A percentile compares a stretch with the other conserved stretches of the same genome.
Conservation (phyloP, 805 yeast genomes). For the Starmerella apicola region DNA sequence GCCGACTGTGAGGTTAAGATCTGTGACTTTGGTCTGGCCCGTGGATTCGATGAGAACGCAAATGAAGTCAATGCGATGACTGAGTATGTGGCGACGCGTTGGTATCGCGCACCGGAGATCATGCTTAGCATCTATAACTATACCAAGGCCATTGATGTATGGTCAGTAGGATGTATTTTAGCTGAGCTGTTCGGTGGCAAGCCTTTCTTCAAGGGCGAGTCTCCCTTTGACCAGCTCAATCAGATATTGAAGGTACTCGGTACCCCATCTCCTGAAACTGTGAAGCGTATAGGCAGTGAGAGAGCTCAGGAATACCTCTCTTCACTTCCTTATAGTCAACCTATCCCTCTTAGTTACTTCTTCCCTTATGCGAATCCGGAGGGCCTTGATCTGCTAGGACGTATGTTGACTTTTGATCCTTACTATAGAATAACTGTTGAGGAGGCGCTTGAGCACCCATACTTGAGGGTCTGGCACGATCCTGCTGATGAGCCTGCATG, state of each 20-base stretch:
- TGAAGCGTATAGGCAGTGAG: slow-evolving; percentile 52
- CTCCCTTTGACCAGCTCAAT: slow-evolving; percentile 82
- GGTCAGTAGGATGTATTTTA: slow-evolving; percentile 94
- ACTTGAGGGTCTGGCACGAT: slow-evolving; percentile 78
- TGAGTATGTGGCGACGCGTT: slow-evolving; percentile 92
- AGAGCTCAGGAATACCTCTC: slow-evolving; percentile 83
- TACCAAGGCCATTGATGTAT: slow-evolving; percentile 88
- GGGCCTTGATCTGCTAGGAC: slow-evolving; percentile 56
- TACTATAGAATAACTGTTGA: slow-evolving; percentile 67
- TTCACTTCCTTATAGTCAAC: slow-evolving; percentile 59
- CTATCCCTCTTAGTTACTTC: slow-evolving; percentile 40
- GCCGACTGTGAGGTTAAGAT: slow-evolving; percentile 88
- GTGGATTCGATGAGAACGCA: slow-evolving; percentile 40
- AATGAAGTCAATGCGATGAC: slow-evolving; percentile 51
- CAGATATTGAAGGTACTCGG: slow-evolving; percentile 77
- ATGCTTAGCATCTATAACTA: slow-evolving; percentile 90
- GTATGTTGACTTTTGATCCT: slow-evolving; percentile 74
- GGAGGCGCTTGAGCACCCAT: slow-evolving; percentile 78
- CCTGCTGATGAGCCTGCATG: slow-evolving; percentile 88
- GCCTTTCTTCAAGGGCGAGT: slow-evolving; percentile 89
- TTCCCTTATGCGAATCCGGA: slow-evolving; percentile 47
- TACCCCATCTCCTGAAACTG: slow-evolving; percentile 67
- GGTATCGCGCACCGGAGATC: slow-evolving; percentile 97
- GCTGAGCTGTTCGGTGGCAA: slow-evolving; percentile 80
- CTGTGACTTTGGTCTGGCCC: slow-evolving; percentile 88